Base-by-base conservation (phyloP, 208 protist genomes). In the Trypanosomatidae sp. region DNA sequence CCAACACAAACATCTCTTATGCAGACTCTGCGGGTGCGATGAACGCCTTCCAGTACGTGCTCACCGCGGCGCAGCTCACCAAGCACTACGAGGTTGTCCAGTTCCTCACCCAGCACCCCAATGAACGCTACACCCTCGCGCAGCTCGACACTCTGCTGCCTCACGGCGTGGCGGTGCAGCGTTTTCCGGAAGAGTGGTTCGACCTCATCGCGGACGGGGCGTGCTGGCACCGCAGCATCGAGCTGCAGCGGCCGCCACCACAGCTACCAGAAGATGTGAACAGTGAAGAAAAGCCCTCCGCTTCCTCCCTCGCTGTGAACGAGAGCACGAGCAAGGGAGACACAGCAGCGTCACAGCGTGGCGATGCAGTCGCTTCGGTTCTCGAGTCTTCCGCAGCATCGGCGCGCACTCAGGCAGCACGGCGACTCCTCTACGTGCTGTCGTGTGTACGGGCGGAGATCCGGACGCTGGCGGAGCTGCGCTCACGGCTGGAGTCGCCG, bases 61-160 rank as follows among this genome's bases (percentile, higher is more conserved):
- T 97, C 28, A 91, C 77, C 30, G 64, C 78, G 7, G 75, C 84
- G 17, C 92, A 97, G 81, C 79, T 93, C 39, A 80, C 83, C 4
- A 97, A 97, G 71, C 89, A 97, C 81, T 93, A 95, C 75, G 87
- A 95, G 56, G 17, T 94, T 9, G 66, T 97, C 13, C 88, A 87
- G 62, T 97, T 89, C 80, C 84, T 97, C 60, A 79, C 82, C 1
- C 69, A 84, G 19, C 82, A 93, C 69, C 80, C 87, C 22, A 94
- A 97, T 56, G 60, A 83, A 72, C 73, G 64, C 66, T 93, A 88
- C 73, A 90, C 88, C 7, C 74, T 95, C 9, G 83, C 87, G 3
- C 83, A 97, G 76, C 78, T 97, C 17, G 92, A 97, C 75, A 87
- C 91, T 43, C 78, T 91, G 12, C 85, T 97, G 52, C 90, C 92